These are phyloP conservation scores for Lolium multiflorum DNA, from an alignment of 176 grass and related monocot genomes.

Conservation along the genomic window DNA sequence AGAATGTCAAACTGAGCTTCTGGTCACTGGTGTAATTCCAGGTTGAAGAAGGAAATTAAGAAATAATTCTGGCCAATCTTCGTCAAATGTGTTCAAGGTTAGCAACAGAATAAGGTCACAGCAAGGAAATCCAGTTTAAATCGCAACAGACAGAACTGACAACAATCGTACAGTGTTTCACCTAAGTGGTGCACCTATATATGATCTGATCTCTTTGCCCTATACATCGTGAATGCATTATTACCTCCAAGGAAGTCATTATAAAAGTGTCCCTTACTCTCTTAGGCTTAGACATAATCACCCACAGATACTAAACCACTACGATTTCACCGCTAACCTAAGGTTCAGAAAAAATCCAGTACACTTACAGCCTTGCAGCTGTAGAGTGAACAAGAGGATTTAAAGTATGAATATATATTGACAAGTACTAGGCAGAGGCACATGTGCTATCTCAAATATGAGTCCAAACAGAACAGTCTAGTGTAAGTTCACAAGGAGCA, in stretches of 20 bases:
- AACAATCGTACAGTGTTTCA: neutral
- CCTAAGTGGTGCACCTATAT: neutral
- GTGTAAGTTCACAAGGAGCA: too few species aligned
- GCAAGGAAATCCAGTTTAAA: slow-evolving; percentile 9
- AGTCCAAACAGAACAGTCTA: too few species aligned
- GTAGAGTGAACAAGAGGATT: slow-evolving; percentile 8
- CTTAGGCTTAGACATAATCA: neutral
- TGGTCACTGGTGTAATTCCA: slow-evolving; percentile 1
- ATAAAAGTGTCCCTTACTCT: neutral
- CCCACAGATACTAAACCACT: neutral
- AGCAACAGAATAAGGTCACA: neutral
- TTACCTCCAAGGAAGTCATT: neutral
- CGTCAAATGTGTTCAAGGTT: neutral
- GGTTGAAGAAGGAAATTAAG: neutral
- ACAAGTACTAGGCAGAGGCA: neutral
- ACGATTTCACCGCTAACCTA: neutral
- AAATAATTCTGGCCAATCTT: neutral
- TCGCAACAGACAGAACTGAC: slow-evolving; percentile 7
- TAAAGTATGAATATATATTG: neutral
- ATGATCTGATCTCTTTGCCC: neutral
- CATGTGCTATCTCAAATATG: neutral
- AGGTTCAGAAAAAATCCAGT: neutral
- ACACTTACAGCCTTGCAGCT: neutral
- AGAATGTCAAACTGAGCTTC: neutral
- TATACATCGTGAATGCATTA: neutral